Conservation (phyloP, 2,329 filamentous ascomycete genomes). For the Pyricularia pennisetigena region DNA sequence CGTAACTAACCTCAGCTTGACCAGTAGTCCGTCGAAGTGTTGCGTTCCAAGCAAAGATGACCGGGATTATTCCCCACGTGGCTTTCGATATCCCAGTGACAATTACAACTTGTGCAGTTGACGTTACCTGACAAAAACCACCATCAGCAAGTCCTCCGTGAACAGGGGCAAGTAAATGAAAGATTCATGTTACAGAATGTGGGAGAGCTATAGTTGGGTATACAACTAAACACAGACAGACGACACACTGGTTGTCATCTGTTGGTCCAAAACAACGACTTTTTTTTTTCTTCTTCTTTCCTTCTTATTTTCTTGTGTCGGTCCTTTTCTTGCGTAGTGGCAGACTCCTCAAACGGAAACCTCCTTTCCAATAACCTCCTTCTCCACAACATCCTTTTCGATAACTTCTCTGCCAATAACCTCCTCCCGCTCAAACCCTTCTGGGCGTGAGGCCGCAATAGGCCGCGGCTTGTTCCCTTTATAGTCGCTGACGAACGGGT, state of each 20-base stretch:
- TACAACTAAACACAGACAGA: not conserved
- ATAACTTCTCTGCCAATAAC: conserved; percentile 39
- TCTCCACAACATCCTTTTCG: not conserved
- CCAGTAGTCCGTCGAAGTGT: not conserved
- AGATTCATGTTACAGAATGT: not conserved
- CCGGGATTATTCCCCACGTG: not conserved
- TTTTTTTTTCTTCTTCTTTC: too few relatives aligned
- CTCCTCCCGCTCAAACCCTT: conserved; percentile 77
- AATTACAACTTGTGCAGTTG: not conserved
- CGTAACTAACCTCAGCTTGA: too few relatives aligned
- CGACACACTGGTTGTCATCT: not conserved
- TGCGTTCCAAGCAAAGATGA: not conserved
- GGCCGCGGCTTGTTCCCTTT: conserved; percentile 58
- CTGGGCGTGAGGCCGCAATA: conserved; percentile 52
- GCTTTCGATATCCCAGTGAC: not conserved
- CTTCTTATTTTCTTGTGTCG: not conserved
- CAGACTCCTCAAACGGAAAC: not conserved
- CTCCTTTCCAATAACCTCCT: conserved; percentile 55
- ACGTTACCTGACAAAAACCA: too few relatives aligned
- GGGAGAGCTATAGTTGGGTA: not conserved
- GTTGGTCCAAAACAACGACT: not conserved
- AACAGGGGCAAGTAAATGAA: not conserved
- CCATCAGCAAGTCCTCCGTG: not conserved
- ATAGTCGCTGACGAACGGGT: conserved; percentile 82
- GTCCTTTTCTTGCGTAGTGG: not conserved